Evolutionary conservation across 805 yeast genomes (phyloP).

Genomic region (Blastobotrys peoriensis): DNA sequence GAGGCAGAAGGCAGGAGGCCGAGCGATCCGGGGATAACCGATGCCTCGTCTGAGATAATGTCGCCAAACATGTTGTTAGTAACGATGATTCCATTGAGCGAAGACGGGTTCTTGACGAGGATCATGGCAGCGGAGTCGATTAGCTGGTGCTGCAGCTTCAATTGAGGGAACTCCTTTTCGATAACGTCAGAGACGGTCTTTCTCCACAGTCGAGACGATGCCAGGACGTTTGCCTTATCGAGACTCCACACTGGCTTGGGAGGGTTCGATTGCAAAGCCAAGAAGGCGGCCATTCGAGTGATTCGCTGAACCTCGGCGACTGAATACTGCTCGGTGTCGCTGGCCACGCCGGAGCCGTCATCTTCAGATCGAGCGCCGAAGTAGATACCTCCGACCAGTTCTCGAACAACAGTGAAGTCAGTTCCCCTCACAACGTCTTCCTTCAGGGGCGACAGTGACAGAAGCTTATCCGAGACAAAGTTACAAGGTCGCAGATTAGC

Average conservation of each 20-base stretch:
- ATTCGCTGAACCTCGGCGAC: conserved; percentile 92
- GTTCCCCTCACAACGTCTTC: conserved; percentile 83
- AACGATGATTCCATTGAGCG: conserved; percentile 85
- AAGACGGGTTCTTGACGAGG: conserved; percentile 83
- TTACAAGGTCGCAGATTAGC: conserved; percentile 97
- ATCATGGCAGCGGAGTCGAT: conserved; percentile 99
- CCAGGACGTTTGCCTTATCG: conserved; percentile 96
- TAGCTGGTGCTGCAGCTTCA: conserved; percentile 84
- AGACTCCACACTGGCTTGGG: conserved; percentile 94
- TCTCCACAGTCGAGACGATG: conserved; percentile 95
- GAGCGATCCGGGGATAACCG: conserved; percentile 95
- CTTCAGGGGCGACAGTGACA: conserved; percentile 84
- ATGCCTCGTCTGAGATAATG: conserved; percentile 95
- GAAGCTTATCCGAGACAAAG: conserved; percentile 77
- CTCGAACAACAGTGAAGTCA: conserved; percentile 89
- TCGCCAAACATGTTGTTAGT: conserved; percentile 98
- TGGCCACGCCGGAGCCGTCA: conserved; percentile 76
- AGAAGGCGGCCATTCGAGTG: conserved; percentile 96
- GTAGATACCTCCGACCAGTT: conserved; percentile 96
- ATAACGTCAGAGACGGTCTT: conserved; percentile 83
- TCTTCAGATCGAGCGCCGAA: conserved; percentile 96
- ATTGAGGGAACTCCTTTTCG: conserved; percentile 81
- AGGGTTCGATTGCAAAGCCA: conserved; percentile 89
- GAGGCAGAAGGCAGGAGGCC: conserved; percentile 96
- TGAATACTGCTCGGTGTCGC: conserved; percentile 89